A percentile compares a stretch with the other conserved stretches of the same genome.
Conservation (phyloP, 768 basidiomycete species). For the Lentinula raphanica region DNA sequence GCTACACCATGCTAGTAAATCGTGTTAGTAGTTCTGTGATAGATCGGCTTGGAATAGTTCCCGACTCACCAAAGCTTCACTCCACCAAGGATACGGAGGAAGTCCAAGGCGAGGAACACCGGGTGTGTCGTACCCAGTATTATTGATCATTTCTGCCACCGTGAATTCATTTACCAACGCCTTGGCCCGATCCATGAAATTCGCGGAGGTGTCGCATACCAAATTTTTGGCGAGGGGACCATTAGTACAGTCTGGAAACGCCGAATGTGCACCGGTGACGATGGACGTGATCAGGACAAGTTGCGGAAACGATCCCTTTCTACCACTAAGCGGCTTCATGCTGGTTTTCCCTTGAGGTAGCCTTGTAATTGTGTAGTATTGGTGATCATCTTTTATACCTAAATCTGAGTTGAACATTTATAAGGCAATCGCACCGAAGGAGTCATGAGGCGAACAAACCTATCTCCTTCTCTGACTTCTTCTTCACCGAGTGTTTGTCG, state of each 20-base stretch:
- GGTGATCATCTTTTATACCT: not conserved
- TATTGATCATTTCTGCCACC: constrained; percentile 43
- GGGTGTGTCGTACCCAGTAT: constrained; percentile 44
- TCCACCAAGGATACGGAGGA: constrained; percentile 58
- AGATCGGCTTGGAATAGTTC: not conserved
- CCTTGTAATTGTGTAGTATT: not conserved
- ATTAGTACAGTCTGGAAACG: constrained; percentile 6
- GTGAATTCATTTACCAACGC: constrained; percentile 47
- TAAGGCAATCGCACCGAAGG: not conserved
- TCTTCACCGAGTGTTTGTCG: not conserved
- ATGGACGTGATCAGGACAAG: not conserved
- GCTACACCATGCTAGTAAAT: constrained; percentile 48
- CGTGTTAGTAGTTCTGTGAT: not conserved
- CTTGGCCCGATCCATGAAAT: constrained; percentile 32
- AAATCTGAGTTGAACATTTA: not conserved
- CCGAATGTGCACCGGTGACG: not conserved
- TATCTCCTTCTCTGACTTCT: not conserved
- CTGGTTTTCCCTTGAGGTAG: not conserved
- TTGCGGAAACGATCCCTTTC: not conserved
- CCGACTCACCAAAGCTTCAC: constrained; percentile 45
- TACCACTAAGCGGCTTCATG: not conserved
- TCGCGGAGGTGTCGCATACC: constrained; percentile 4
- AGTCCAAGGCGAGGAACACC: constrained; percentile 54
- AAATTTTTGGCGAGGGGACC: constrained; percentile 1
- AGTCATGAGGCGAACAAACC: not conserved